Evolutionary conservation across 768 basidiomycete species (phyloP).

Genomic region (Tricholoma flavovirens): DNA sequence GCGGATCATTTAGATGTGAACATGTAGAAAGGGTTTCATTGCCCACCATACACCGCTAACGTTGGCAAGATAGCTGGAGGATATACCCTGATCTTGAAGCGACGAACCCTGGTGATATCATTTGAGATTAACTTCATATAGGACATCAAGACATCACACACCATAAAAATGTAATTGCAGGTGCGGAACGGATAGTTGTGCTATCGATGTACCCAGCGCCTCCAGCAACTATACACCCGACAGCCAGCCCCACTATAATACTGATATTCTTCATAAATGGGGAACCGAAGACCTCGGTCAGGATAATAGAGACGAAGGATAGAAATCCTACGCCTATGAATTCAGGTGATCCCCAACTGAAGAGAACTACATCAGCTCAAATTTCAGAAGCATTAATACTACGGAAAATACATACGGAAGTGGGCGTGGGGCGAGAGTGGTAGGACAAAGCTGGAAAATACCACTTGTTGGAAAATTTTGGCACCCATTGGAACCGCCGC

Average conservation of each 20-base stretch:
- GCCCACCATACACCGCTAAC: conserved; percentile 32
- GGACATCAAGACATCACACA: conserved; percentile 13
- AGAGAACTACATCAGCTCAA: neutral
- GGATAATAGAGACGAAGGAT: conserved; percentile 67
- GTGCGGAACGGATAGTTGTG: conserved; percentile 57
- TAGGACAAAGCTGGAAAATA: conserved; percentile 68
- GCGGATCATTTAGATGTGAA: neutral
- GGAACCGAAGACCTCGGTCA: conserved; percentile 78
- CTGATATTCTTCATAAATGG: conserved; percentile 81
- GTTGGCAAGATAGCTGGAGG: conserved; percentile 56
- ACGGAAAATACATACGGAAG: conserved; percentile 42
- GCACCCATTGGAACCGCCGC: conserved; percentile 76
- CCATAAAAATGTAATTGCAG: conserved; percentile 81
- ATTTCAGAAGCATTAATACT: neutral
- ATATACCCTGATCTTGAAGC: conserved; percentile 73
- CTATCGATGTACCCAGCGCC: conserved; percentile 74
- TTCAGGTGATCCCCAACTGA: conserved; percentile 73
- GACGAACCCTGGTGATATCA: conserved; percentile 48
- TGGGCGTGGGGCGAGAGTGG: conserved; percentile 61
- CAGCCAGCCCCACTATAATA: conserved; percentile 66
- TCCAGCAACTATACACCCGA: conserved; percentile 80
- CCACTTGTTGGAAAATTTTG: conserved; percentile 52
- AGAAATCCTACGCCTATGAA: conserved; percentile 87
- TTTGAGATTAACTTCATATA: neutral
- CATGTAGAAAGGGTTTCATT: neutral